Base-by-base conservation (phyloP, 2,329 filamentous ascomycete genomes). In the Incumbomyces delicatus region DNA sequence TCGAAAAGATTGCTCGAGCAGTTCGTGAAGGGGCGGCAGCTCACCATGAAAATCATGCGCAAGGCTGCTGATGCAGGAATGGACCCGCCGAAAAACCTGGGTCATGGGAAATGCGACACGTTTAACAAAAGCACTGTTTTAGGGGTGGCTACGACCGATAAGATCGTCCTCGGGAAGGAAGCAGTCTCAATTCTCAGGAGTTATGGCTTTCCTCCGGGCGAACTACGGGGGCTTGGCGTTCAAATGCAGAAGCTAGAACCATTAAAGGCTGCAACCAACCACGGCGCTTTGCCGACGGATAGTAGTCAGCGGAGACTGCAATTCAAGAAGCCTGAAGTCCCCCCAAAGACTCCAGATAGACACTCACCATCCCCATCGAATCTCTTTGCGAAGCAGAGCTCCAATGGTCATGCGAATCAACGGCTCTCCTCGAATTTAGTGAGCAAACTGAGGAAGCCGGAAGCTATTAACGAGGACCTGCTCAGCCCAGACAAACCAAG, bases 31-130 rank as follows among this genome's bases (percentile, higher is more conserved):
- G 92, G 92, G 12, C 85, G 78, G 54, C 86, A 94, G 52, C 71
- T 98, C 41, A 95, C 88, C 0, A 80, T 98, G 73, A 96, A 95
- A 62, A 83, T 98, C 50, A 95, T 98, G 88, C 78, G 84, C 51
- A 80, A 90, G 51, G 80, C 89, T 13, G 71, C 81, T 17, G 85
- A 95, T 66, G 90, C 92, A 13, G 92, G 92, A 0, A 67, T 95
- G 13, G 89, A 96, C 61, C 87, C 92, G 1, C 80, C 83, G 0
- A 98, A 98, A 60, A 88, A 95, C 65, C 73, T 98, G 1, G 92
- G 92, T 0, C 92, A 96, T 64, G 92, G 92, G 1, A 90, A 88
- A 65, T 98, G 92, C 60, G 92, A 98, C 60, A 85, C 81, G 0
- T 94, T 89, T 70, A 96, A 87, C 69, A 96, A 94, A 64, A 94